These are phyloP conservation scores for Spirogloea muscicola DNA, from an alignment of 139 green algal species.

Conservation along the genomic window DNA sequence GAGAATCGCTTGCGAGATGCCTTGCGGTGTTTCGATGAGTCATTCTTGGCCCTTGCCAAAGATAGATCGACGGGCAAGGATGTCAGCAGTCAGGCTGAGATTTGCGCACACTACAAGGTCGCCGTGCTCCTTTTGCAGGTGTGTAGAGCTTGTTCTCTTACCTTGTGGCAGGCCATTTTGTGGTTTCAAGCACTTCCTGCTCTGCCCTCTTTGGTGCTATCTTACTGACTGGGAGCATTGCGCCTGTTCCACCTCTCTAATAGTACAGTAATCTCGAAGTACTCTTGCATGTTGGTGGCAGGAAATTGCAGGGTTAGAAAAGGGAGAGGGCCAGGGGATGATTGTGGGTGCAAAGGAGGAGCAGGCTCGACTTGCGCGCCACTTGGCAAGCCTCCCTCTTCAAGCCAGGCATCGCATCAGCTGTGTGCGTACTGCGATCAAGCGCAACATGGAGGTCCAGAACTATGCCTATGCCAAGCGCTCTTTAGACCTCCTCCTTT, in stretches of 20 bases:
- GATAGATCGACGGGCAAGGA: slow-evolving; percentile 39
- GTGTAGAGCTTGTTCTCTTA: not conserved
- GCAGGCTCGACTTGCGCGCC: slow-evolving; percentile 33
- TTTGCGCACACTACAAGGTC: slow-evolving; percentile 39
- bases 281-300: slow-evolving; percentile 13
- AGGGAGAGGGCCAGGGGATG: slow-evolving; percentile 23
- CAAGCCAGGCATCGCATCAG: slow-evolving; percentile 44
- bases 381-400: slow-evolving; percentile 28
- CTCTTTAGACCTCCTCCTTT: slow-evolving; percentile 23
- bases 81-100: slow-evolving; percentile 14
- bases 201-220: no score
- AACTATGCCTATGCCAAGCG: slow-evolving; percentile 39
- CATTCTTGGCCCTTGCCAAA: slow-evolving; percentile 30
- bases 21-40: slow-evolving; percentile 33
- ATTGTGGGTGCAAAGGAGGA: slow-evolving; percentile 42
- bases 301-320: slow-evolving; percentile 34
- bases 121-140: slow-evolving; percentile 33
- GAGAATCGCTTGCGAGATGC: slow-evolving; percentile 36
- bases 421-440: slow-evolving; percentile 42
- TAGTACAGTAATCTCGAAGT: not conserved
- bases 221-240: no score
- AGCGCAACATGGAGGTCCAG: slow-evolving; percentile 48
- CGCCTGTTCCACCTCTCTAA: no score
- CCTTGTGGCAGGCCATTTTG: no score
- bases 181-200: no score